Conservation (phyloP, 495 filamentous ascomycete species). For the Podospora pseudocomata region DNA sequence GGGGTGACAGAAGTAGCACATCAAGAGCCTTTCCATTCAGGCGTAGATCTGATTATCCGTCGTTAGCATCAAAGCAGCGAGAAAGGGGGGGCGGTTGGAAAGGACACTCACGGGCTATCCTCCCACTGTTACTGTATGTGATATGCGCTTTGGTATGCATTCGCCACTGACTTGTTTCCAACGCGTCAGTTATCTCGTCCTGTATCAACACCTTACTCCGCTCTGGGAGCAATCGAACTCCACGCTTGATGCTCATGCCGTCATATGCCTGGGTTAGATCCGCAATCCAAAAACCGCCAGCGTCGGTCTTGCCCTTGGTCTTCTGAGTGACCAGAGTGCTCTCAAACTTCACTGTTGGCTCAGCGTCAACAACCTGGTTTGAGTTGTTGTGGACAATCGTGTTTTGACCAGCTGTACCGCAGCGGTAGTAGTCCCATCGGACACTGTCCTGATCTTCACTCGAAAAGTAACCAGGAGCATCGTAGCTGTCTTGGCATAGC, state of each 20-base stretch:
- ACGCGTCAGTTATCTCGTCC: slow-evolving; percentile 5
- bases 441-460: slow-evolving; percentile 8
- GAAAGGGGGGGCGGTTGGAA: neutral
- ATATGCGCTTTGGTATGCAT: slow-evolving; percentile 12
- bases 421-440: slow-evolving; percentile 10
- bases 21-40: neutral
- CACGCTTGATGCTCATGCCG: neutral
- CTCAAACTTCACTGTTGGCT: neutral
- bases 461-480: slow-evolving; percentile 8
- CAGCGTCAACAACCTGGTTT: slow-evolving; percentile 10
- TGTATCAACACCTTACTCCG: slow-evolving; percentile 4
- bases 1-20: neutral
- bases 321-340: neutral
- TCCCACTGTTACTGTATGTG: slow-evolving; percentile 8
- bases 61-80: neutral
- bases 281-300: neutral
- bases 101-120: slow-evolving; percentile 4
- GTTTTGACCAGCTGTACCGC: slow-evolving; percentile 9
- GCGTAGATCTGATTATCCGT: neutral
- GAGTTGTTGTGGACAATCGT: slow-evolving; percentile 3
- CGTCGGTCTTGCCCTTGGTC: neutral
- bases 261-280: neutral
- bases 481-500: slow-evolving; percentile 11
- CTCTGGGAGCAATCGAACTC: neutral
- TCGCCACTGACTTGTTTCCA: slow-evolving; percentile 6